phyloP scores from a whole-genome alignment of 805 yeast species.

The Cyberlindnera maclurae region DNA sequence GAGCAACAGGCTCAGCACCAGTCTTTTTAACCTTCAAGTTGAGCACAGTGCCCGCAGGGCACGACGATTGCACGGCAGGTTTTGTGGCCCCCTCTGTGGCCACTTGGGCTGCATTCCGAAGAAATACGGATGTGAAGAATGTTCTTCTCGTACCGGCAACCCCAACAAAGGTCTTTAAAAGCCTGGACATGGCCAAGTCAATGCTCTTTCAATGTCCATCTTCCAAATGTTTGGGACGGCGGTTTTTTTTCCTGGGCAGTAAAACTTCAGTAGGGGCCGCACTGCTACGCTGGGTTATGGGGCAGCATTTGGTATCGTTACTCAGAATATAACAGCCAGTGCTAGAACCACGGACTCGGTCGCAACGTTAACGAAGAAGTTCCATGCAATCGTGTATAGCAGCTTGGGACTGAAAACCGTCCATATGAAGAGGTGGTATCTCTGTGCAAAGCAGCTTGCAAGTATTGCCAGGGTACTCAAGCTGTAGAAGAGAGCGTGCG shows the following conservation, averaged over 20 bases:
- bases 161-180: not conserved
- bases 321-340: conserved; percentile 4
- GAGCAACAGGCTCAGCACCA: conserved; percentile 84
- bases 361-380: conserved; percentile 39
- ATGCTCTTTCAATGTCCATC: too few relatives aligned
- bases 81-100: conserved; percentile 2
- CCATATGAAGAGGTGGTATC: conserved; percentile 93
- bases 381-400: conserved; percentile 76
- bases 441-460: conserved; percentile 61
- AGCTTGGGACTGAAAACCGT: conserved; percentile 94
- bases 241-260: too few relatives aligned
- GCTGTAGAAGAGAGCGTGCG: conserved; percentile 41
- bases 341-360: conserved; percentile 7
- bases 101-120: conserved; percentile 9
- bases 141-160: conserved; percentile 5
- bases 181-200: too few relatives aligned
- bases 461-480: conserved; percentile 52
- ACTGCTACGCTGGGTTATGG: not conserved
- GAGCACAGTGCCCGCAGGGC: conserved; percentile 66
- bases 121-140: conserved; percentile 9
- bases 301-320: not conserved
- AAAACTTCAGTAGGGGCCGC: too few relatives aligned
- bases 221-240: too few relatives aligned
- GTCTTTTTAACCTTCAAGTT: conserved; percentile 67
- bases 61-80: conserved; percentile 33